Evolutionary conservation across 805 yeast species (phyloP).

Genomic region (Naumovozyma baii): DNA sequence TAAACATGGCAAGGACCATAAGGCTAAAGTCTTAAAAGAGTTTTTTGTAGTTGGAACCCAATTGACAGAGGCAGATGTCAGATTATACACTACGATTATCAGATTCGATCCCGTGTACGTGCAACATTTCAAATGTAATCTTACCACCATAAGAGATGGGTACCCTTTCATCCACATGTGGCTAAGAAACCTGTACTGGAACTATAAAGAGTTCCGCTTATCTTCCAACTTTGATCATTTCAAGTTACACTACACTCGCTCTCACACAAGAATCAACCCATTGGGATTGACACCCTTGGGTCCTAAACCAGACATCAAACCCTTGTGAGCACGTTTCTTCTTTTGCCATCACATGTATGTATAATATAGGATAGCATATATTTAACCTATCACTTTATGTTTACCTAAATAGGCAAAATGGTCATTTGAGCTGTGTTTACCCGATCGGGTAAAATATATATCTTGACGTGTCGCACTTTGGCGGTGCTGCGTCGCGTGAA

Average conservation of each 20-base stretch:
- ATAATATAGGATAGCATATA: background rate
- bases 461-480: background rate
- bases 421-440: background rate
- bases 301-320: conserved; percentile 67
- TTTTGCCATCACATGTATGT: no score
- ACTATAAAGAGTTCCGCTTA: conserved; percentile 54
- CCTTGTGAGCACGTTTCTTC: no score
- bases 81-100: conserved; percentile 77
- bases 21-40: conserved; percentile 13
- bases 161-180: conserved; percentile 74
- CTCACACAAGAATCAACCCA: conserved; percentile 76
- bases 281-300: conserved; percentile 78
- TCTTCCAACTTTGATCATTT: conserved; percentile 87
- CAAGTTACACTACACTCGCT: conserved; percentile 81
- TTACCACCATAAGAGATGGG: conserved; percentile 66
- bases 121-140: conserved; percentile 90
- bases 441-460: background rate
- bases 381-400: no score
- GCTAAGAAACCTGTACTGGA: conserved; percentile 80
- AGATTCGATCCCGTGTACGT: conserved; percentile 91
- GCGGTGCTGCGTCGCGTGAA: background rate
- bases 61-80: conserved; percentile 83
- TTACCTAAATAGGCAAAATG: background rate
- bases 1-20: conserved; percentile 16
- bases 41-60: conserved; percentile 49